These are phyloP conservation scores for Comarum palustre DNA, from an alignment of 306 rosid species.

Conservation along the genomic window DNA sequence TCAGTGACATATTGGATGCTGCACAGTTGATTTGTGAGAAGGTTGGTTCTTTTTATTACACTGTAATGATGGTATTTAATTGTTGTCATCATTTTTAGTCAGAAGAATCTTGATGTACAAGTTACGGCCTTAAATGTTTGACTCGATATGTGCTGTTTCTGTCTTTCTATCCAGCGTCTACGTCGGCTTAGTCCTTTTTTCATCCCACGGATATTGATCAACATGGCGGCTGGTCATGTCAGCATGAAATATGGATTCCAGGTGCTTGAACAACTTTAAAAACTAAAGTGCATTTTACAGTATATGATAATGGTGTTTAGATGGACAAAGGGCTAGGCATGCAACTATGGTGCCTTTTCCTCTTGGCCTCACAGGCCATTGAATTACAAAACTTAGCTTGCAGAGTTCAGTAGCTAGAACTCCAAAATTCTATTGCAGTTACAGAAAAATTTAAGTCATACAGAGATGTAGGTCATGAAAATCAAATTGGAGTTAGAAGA, in stretches of 20 bases:
- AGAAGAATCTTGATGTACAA: constrained; percentile 2
- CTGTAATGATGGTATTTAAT: constrained; percentile 1
- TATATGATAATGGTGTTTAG: neutral
- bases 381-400: neutral
- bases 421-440: neutral
- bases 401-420: neutral
- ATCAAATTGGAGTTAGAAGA: neutral
- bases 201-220: constrained; percentile 84
- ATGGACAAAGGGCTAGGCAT: constrained; percentile 2
- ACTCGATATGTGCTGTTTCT: constrained; percentile 4
- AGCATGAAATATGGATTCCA: constrained; percentile 98
- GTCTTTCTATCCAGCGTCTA: constrained; percentile 46
- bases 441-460: neutral
- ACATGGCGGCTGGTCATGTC: constrained; percentile 97
- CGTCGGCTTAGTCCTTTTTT: constrained; percentile 98
- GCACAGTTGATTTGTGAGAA: constrained; percentile 80
- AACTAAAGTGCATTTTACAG: constrained; percentile 7
- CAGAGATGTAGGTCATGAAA: neutral
- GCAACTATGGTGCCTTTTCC: neutral
- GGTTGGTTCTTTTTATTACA: constrained; percentile 40
- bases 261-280: constrained; percentile 40
- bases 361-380: neutral
- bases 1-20: constrained; percentile 78
- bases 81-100: constrained; percentile 14
- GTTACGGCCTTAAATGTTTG: constrained; percentile 7